Evolutionary conservation across 345 rosid genomes (phyloP), one percentile per base, ranked within the genome.

Genomic region (Eucalyptus regnans): DNA sequence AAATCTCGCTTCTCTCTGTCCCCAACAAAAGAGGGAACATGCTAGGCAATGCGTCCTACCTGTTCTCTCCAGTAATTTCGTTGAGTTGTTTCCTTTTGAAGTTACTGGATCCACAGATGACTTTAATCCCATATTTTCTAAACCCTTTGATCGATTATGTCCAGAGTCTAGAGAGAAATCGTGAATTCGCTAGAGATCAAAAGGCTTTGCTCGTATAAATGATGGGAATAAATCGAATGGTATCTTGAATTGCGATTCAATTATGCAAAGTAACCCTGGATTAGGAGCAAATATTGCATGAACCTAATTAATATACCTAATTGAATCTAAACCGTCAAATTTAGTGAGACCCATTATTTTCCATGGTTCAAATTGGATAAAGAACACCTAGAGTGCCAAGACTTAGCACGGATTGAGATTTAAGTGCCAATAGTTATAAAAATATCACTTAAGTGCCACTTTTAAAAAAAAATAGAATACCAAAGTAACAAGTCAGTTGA

Each of bases 361-460:
- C 3, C 3, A n/a, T 16, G 2, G 10, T 31, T 33, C 79, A 66
- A 66, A 66, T 52, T 1, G 58, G 58, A 52, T 52, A 18, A 52
- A 17, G 8, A 18, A 52, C 58, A 7, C 17, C 0, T 1, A 4
- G 4, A 18, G 0, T 52, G 23, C 23, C 58, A 18, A 52, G 18
- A 52, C 8, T 52, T 52, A 3, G 10, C 23, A 52, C 2, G 4
- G 2, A 0, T 0, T 0, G 5, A 52, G 4, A 7, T 52, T 52
- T 52, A 52, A 52, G 23, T 52, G 5, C 2, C 23, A 52, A 52
- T 3, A 52, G 2, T 52, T 52, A 52, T 0, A 18, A 52, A 52
- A 18, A 23, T 52, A 52, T 18, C 9, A 3, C 3, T 17, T 52
- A 52, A 52, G 56, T 52, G 4, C 4, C 9, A 18, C 20, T 51